phyloP scores from a whole-genome alignment of 1,139 yeast species.

The Williopsis jadinii region DNA sequence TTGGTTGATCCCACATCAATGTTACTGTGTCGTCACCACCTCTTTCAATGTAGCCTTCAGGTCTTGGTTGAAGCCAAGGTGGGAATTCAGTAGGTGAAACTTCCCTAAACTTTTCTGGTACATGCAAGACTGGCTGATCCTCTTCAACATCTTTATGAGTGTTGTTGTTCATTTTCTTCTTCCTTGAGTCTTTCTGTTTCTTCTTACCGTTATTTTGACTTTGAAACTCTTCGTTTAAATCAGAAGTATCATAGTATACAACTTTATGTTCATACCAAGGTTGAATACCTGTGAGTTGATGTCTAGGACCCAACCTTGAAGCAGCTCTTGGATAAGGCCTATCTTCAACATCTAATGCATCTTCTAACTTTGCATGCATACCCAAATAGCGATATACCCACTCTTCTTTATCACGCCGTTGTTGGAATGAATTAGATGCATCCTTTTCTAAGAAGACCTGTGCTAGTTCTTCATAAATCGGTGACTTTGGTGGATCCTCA shows the following conservation, averaged over 20 bases:
- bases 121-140: conserved; percentile 27
- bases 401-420: conserved; percentile 50
- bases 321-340: conserved; percentile 80
- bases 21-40: conserved; percentile 72
- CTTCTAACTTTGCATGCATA: conserved; percentile 68
- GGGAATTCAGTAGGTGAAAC: conserved; percentile 45
- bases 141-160: conserved; percentile 16
- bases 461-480: conserved; percentile 58
- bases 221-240: conserved; percentile 18
- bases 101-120: conserved; percentile 43
- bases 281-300: conserved; percentile 61
- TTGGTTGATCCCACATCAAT: conserved; percentile 58
- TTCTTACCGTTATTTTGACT: conserved; percentile 15
- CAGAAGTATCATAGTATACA: conserved; percentile 50
- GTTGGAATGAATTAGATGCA: conserved; percentile 32
- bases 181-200: conserved; percentile 17
- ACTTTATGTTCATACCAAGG: conserved; percentile 66
- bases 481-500: conserved; percentile 25
- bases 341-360: conserved; percentile 73
- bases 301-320: conserved; percentile 67
- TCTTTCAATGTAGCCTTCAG: conserved; percentile 78
- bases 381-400: conserved; percentile 85
- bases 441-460: conserved; percentile 43
- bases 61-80: conserved; percentile 72
- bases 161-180: conserved; percentile 13